phyloP scores from a whole-genome alignment of 352 stramenopile species.

The Globisporangium lucens region DNA sequence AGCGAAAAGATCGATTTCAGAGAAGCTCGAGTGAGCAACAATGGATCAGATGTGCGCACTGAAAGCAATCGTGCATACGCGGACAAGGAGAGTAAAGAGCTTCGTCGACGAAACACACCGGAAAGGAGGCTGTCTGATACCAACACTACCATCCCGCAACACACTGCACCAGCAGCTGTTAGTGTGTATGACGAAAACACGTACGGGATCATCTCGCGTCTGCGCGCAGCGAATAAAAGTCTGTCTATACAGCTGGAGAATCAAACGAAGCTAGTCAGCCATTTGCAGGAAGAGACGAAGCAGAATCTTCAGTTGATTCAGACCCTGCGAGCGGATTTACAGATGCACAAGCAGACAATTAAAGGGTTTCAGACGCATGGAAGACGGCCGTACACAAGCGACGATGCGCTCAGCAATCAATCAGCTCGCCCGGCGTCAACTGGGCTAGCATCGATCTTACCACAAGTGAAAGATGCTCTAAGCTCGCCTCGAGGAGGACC shows the following conservation, averaged over 20 bases:
- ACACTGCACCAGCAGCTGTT: neutral
- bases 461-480: constrained; percentile 1
- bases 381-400: constrained; percentile 1
- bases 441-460: neutral
- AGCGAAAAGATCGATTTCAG: neutral
- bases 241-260: constrained; percentile 44
- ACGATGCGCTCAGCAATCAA: neutral
- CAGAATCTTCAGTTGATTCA: constrained; percentile 37
- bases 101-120: neutral
- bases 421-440: neutral
- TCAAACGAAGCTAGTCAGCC: constrained; percentile 42
- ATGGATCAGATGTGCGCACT: neutral
- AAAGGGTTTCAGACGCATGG: constrained; percentile 20
- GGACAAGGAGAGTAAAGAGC: neutral
- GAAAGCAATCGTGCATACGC: no score
- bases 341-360: constrained; percentile 52
- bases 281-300: constrained; percentile 52
- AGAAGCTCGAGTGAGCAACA: neutral
- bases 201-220: constrained; percentile 45
- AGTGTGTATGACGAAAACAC: constrained; percentile 51
- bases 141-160: neutral
- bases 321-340: constrained; percentile 39
- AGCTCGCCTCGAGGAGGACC: neutral
- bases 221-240: constrained; percentile 48
- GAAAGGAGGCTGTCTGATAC: neutral